Evolutionary conservation across 345 rosid genomes (phyloP).

Genomic region (Anastatica hierochuntica): DNA sequence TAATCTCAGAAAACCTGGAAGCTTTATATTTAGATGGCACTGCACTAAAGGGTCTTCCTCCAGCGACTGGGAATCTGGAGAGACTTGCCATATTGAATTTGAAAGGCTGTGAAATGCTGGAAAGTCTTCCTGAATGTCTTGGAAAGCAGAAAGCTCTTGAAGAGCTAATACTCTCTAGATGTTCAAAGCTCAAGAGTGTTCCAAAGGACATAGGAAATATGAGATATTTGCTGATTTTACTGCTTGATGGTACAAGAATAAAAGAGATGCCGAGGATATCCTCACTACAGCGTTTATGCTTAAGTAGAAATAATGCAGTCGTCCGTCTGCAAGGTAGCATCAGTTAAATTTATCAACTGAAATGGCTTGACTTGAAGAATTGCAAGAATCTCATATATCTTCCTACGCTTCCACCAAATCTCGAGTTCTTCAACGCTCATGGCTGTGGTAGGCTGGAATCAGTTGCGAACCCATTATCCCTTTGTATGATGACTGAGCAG

Average conservation of each 20-base stretch:
- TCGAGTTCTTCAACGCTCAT: constrained; percentile 13
- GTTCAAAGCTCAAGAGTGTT: neutral
- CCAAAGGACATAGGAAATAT: neutral
- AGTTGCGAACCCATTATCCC: neutral
- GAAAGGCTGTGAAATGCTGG: neutral
- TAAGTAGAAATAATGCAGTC: constrained; percentile 6
- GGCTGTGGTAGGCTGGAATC: neutral
- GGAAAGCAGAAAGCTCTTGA: neutral
- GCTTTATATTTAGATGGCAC: constrained; percentile 5
- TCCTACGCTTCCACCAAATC: constrained; percentile 16
- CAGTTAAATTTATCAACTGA: neutral
- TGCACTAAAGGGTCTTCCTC: constrained; percentile 9
- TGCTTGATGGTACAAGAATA: constrained; percentile 5
- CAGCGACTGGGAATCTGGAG: neutral
- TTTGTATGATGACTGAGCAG: neutral
- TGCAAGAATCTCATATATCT: constrained; percentile 11
- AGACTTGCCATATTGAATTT: neutral
- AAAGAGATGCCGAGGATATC: neutral
- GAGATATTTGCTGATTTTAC: neutral
- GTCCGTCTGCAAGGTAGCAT: neutral
- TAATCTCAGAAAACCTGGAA: neutral
- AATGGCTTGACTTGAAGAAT: constrained; percentile 13
- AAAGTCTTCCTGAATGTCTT: neutral
- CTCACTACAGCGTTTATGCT: neutral
- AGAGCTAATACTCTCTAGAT: neutral